Base-by-base conservation (phyloP, 805 yeast species). In the Tetrapisispora nanseiensis region DNA sequence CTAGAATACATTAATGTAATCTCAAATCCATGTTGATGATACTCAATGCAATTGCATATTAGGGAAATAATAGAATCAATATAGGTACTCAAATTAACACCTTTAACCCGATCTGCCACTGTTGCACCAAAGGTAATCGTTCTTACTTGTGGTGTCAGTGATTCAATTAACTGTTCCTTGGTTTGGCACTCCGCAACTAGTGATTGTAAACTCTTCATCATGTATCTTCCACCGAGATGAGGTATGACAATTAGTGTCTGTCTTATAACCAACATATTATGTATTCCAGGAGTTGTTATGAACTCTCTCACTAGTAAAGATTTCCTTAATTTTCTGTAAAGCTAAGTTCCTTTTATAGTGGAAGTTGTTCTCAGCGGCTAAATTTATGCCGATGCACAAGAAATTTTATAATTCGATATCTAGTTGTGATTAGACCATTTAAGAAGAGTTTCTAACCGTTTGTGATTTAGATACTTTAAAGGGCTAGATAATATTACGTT, bases 1-100 rank as follows among this genome's bases (percentile, higher is more conserved):
- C 6, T 13, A 3, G 22, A 4, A 24, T 35, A 26, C 22, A 13
- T 7, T 6, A 7, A 23, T 6, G 23, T 11, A 12, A 40, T 16
- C 15, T 21, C 38, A 34, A 40, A 13, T 22, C 23, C 46, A 22
- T 53, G 46, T 18, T 42, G 46, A 10, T 52, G 57, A 31, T 55
- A 55, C 31, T 54, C 54, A 2, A 55, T 30, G 6, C 59, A 52
- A 32, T 50, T 48, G 37, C 43, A 40, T 10, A 43, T 22, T 41
- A 57, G 28, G 1, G 51, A 50, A 11, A 56, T 28, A 2, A 54
- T 42, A 7, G 46, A 38, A n/a, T 47, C 46, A 23, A 50, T 46
- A 18, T 40, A 41, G 10, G 16, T 20, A 12, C 6, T 7, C 16
- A 51, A 21, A 3, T 5, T 12, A 11, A 16, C 22, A 4, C 23